Conservation (phyloP, 768 basidiomycete genomes). For the Tricholoma matsutake region DNA sequence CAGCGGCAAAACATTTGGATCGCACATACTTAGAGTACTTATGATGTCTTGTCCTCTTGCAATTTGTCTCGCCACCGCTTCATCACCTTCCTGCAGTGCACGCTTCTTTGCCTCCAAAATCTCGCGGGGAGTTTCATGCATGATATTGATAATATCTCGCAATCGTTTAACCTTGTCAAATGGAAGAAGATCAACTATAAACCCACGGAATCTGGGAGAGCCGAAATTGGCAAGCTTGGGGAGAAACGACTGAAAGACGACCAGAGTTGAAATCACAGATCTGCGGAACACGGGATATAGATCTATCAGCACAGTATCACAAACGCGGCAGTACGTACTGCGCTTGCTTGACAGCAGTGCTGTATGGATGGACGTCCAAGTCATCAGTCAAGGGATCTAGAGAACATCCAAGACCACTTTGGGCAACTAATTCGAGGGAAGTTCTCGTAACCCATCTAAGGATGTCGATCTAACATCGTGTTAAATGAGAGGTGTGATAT, state of each 20-base stretch:
- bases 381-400: slow-evolving; percentile 15
- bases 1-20: background rate
- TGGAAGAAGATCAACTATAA: slow-evolving; percentile 12
- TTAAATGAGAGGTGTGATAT: background rate
- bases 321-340: background rate
- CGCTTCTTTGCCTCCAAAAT: slow-evolving; percentile 15
- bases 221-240: slow-evolving; percentile 18
- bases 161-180: slow-evolving; percentile 6
- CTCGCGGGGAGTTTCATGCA: slow-evolving; percentile 11
- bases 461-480: slow-evolving; percentile 12
- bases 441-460: slow-evolving; percentile 17
- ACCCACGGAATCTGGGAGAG: slow-evolving; percentile 13
- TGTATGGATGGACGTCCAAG: slow-evolving; percentile 12
- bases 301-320: background rate
- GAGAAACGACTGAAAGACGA: no score
- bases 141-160: slow-evolving; percentile 13
- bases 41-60: slow-evolving; percentile 15
- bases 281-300: background rate
- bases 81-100: slow-evolving; percentile 14
- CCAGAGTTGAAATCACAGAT: background rate
- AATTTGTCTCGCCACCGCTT: slow-evolving; percentile 5
- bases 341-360: slow-evolving; percentile 8
- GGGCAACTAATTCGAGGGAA: slow-evolving; percentile 18
- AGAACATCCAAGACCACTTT: slow-evolving; percentile 17
- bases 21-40: slow-evolving; percentile 15